A percentile compares a stretch with the other conserved stretches of the same genome.
phyloP scores from a whole-genome alignment of 495 filamentous ascomycete species.

The Aspergillus homomorphus region DNA sequence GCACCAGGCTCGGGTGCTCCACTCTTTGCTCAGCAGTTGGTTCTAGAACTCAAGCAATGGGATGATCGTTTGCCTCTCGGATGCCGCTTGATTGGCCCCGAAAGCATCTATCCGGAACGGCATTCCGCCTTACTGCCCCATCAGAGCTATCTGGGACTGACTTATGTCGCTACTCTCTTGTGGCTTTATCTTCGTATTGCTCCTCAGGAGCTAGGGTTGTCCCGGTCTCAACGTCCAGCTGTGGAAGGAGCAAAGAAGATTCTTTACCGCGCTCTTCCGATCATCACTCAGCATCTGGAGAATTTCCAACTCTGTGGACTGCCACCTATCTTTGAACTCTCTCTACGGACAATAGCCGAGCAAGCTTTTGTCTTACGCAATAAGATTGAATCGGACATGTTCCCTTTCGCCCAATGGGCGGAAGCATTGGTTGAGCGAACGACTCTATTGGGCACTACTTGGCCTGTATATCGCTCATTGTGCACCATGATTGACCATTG shows the following conservation, averaged over 20 bases:
- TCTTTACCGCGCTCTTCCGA: slow-evolving; percentile 39
- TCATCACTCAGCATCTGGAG: slow-evolving; percentile 46
- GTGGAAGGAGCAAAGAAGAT: slow-evolving; percentile 45
- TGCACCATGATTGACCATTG: slow-evolving; percentile 32
- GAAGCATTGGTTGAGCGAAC: slow-evolving; percentile 38
- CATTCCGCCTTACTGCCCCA: slow-evolving; percentile 46
- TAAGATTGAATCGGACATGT: slow-evolving; percentile 33
- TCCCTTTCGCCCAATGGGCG: slow-evolving; percentile 40
- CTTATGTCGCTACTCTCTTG: slow-evolving; percentile 46
- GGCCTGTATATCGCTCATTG: slow-evolving; percentile 40
- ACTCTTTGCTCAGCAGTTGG: slow-evolving; percentile 38
- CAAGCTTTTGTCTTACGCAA: slow-evolving; percentile 35
- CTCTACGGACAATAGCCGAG: slow-evolving; percentile 39
- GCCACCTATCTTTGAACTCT: slow-evolving; percentile 46
- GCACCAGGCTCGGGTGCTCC: slow-evolving; percentile 32
- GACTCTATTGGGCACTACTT: slow-evolving; percentile 25
- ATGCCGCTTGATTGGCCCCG: slow-evolving; percentile 41
- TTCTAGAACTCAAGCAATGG: slow-evolving; percentile 40
- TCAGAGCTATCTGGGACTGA: slow-evolving; percentile 45
- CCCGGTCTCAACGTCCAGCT: slow-evolving; percentile 37
- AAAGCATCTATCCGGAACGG: slow-evolving; percentile 43
- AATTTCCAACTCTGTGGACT: slow-evolving; percentile 47
- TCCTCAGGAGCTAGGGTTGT: slow-evolving; percentile 32
- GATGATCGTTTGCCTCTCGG: slow-evolving; percentile 41
- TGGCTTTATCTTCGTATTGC: slow-evolving; percentile 43